Percentiles rank a stretch among this genome's conserved stretches.
Conservation (phyloP, 768 basidiomycete genomes). For the Suillus discolor region DNA sequence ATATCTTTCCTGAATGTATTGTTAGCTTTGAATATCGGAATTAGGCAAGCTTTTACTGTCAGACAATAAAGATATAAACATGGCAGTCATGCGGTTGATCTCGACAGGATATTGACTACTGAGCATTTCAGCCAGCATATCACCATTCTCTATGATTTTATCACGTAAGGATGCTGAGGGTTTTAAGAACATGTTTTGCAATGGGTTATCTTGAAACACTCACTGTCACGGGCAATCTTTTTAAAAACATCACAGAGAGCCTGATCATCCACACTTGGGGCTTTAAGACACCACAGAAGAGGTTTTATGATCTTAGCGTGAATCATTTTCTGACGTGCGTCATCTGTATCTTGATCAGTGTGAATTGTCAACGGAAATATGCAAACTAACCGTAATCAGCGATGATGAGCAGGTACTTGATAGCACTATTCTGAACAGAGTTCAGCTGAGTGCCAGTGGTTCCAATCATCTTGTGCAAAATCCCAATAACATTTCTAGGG, state of each 20-base stretch:
- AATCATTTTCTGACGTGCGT: not conserved
- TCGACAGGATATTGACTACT: not conserved
- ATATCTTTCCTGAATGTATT: not conserved
- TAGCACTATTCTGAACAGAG: not conserved
- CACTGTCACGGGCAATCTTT: not conserved
- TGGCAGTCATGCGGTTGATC: not conserved
- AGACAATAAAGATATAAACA: not conserved
- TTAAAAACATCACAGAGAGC: not conserved
- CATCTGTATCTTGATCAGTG: not conserved
- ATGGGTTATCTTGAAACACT: not conserved
- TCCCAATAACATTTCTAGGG: not conserved
- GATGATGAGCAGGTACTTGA: not conserved
- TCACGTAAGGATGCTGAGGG: not conserved
- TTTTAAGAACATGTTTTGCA: not conserved
- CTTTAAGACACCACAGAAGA: not conserved
- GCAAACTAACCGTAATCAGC: not conserved
- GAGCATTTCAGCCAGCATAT: not conserved
- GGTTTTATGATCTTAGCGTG: not conserved
- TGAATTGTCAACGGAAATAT: not conserved
- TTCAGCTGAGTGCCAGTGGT: no score
- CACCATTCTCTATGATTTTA: not conserved
- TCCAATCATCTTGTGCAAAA: not conserved
- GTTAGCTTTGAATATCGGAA: not conserved
- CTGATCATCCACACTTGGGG: not conserved
- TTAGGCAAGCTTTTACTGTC: not conserved